A percentile compares a stretch with the other conserved stretches of the same genome.
Conservation (phyloP, 139 green algal species). For the Tetraselmis striata region DNA sequence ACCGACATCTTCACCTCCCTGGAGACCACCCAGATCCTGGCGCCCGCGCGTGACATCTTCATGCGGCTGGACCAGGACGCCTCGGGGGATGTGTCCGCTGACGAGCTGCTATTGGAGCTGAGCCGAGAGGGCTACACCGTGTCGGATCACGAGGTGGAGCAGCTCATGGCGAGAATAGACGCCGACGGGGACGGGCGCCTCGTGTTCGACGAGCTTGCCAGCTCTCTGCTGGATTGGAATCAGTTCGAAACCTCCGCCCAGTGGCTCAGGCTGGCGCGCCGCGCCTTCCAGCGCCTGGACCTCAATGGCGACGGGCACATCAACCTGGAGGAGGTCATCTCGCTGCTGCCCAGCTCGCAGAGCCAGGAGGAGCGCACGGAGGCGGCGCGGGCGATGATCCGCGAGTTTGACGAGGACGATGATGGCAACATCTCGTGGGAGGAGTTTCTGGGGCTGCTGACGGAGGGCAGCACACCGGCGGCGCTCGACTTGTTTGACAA, state of each 20-base stretch:
- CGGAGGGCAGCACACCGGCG: conserved; percentile 9
- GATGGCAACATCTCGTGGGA: conserved; percentile 58
- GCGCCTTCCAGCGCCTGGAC: not conserved
- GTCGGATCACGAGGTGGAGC: conserved; percentile 9
- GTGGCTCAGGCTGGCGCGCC: not conserved
- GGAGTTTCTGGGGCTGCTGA: conserved; percentile 42
- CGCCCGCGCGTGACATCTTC: not conserved
- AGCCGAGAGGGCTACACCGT: conserved; percentile 11
- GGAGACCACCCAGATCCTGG: not conserved
- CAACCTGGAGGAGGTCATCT: not conserved
- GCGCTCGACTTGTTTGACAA: conserved; percentile 7
- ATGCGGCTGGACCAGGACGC: not conserved
- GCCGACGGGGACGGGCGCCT: not conserved
- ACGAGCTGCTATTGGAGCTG: not conserved
- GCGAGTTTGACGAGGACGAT: conserved; percentile 52
- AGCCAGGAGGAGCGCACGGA: conserved; percentile 9
- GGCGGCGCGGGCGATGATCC: conserved; percentile 56
- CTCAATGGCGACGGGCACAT: not conserved
- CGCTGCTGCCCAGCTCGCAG: not conserved
- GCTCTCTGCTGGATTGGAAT: not conserved
- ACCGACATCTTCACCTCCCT: not conserved
- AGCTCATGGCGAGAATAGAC: not conserved
- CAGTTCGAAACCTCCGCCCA: not conserved
- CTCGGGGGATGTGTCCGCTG: not conserved
- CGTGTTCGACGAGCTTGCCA: not conserved